Conservation (phyloP, 352 stramenopile genomes). For the Lagenidium giganteum region DNA sequence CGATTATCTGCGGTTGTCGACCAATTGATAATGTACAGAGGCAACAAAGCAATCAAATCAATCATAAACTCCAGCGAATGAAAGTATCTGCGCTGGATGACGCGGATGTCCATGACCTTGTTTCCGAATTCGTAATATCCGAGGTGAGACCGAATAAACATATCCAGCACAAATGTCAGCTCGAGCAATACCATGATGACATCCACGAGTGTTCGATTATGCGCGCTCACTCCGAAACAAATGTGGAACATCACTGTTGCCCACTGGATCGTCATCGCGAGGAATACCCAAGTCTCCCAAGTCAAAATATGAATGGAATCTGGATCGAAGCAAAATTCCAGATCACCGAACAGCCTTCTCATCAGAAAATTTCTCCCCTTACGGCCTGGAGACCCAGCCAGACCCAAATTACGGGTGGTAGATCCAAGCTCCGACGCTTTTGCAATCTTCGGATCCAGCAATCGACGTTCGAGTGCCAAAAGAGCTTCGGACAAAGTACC, state of each 20-base stretch:
- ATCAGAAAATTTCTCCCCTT: too few species aligned
- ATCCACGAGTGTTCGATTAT: constrained; percentile 11
- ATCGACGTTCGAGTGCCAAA: constrained; percentile 33
- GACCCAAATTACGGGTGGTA: not conserved
- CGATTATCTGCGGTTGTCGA: not conserved
- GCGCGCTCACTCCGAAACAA: constrained; percentile 27
- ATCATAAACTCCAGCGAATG: constrained; percentile 34
- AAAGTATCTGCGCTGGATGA: constrained; percentile 43
- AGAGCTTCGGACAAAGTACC: constrained; percentile 23
- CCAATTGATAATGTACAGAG: constrained; percentile 50
- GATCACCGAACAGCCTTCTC: constrained; percentile 1
- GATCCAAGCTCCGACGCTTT: constrained; percentile 30
- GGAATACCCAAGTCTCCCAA: constrained; percentile 59
- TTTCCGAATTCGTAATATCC: constrained; percentile 68
- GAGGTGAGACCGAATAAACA: constrained; percentile 41
- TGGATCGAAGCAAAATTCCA: constrained; percentile 35
- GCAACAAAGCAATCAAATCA: constrained; percentile 41
- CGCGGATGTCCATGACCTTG: constrained; percentile 47
- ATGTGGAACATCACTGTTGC: constrained; percentile 37
- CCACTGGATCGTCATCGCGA: constrained; percentile 47
- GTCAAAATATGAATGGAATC: constrained; percentile 39
- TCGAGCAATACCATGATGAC: constrained; percentile 34
- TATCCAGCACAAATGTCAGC: constrained; percentile 40
- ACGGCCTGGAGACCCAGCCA: too few species aligned
- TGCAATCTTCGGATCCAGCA: constrained; percentile 45